A percentile compares a stretch with the other conserved stretches of the same genome.
Evolutionary conservation across 257 asterid genomes (phyloP).

Genomic region (Petrea volubilis): DNA sequence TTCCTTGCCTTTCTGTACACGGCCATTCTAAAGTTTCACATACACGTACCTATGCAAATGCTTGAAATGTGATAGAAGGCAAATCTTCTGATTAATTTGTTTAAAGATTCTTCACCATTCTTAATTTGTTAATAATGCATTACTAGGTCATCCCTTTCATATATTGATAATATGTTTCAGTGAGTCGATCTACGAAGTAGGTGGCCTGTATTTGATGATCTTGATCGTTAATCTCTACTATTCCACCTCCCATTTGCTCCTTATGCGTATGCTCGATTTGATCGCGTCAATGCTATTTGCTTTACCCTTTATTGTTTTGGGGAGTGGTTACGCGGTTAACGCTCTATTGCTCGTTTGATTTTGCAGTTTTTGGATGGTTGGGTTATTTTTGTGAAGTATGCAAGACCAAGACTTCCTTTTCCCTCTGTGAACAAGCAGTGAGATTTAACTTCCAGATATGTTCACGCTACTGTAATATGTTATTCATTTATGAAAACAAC

Average conservation of each 20-base stretch:
- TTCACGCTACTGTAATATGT: neutral
- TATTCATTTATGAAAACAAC: constrained; percentile 7
- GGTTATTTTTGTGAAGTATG: constrained; percentile 71
- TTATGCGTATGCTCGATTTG: neutral
- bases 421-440: constrained; percentile 27
- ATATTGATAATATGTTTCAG: neutral
- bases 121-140: neutral
- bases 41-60: too few relatives aligned
- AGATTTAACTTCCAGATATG: neutral
- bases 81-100: too few relatives aligned
- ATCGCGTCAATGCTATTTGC: neutral
- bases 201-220: neutral
- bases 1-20: too few relatives aligned
- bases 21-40: too few relatives aligned
- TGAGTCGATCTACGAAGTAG: neutral
- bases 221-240: neutral
- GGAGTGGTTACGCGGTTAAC: neutral
- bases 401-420: constrained; percentile 54
- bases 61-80: too few relatives aligned
- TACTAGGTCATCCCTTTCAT: neutral
- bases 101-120: neutral
- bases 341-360: neutral
- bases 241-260: neutral
- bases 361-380: constrained; percentile 67
- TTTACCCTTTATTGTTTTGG: neutral